Base-by-base conservation (phyloP, 345 rosid species). In the Citrus trifoliata region DNA sequence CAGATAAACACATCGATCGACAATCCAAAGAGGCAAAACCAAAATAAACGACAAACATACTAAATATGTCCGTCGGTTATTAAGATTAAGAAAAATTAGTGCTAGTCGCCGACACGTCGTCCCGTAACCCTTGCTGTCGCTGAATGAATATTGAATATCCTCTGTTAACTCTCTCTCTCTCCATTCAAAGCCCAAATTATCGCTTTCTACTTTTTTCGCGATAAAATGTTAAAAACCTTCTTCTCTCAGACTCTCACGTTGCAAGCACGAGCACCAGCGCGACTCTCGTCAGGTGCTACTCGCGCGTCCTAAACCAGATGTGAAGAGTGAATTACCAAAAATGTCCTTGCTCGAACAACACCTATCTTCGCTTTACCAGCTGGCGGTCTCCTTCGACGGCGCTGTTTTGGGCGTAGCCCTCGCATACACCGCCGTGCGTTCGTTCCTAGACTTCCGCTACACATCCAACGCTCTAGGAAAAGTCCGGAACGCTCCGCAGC, bases 311-410 rank as follows among this genome's bases (percentile, higher is more conserved):
- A 10, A 70, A 9, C 28, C 71, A 7, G 67, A 76, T 71, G 83
- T 70, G 55, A 76, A 6, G 21, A 25, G 7, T 24, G 53, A 63
- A 10, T 70, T 68, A 30, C 69, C 48, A 33, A n/a, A 46, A 35
- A 95, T 95, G 99, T 85, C 99, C 79, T 84, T 93, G 46, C 89
- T 86, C 83, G 95, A 92, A 77, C 94, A 87, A 66, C 92, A 92
- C 65, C 19, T 92, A 58, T 75, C 88, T 10, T 79, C 88, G 38
- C 71, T 91, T 70, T 67, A 89, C 56, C 93, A 88, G 33, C 75
- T 95, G 64, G 97, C 93, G 40, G 77, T 93, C 40, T 95, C 99
- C 64, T 89, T 88, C 76, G 99, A 95, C 84, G 98, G 99, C 51
- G 99, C 98, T 27, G 77, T 93, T 60, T 84, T 96, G 66, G 98